phyloP scores from a whole-genome alignment of 805 yeast genomes.

The Cyberlindnera americana region DNA sequence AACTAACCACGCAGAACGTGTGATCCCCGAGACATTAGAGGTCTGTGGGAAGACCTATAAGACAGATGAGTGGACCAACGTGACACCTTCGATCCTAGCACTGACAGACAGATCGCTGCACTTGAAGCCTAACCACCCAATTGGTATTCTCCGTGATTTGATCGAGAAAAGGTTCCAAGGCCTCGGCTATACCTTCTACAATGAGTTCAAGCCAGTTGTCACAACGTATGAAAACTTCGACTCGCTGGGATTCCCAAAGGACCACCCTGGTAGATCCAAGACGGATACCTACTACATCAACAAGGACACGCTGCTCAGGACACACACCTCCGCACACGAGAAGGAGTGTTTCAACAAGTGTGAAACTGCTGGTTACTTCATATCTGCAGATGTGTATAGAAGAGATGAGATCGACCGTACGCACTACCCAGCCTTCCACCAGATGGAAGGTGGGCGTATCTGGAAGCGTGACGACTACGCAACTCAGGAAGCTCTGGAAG shows the following conservation, averaged over 20 bases:
- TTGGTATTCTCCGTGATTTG: slow-evolving; percentile 75
- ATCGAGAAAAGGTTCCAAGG: slow-evolving; percentile 65
- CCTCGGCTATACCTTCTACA: slow-evolving; percentile 73
- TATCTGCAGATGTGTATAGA: slow-evolving; percentile 93
- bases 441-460: slow-evolving; percentile 91
- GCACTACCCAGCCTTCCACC: slow-evolving; percentile 97
- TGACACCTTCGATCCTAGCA: slow-evolving; percentile 66
- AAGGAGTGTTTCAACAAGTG: slow-evolving; percentile 69
- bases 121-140: slow-evolving; percentile 73
- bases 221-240: slow-evolving; percentile 84
- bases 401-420: slow-evolving; percentile 94
- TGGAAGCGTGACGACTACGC: slow-evolving; percentile 57
- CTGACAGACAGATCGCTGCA: slow-evolving; percentile 74
- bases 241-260: slow-evolving; percentile 82
- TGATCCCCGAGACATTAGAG: slow-evolving; percentile 29
- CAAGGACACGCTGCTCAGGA: slow-evolving; percentile 66
- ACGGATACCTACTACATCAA: slow-evolving; percentile 93
- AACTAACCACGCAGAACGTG: slow-evolving; percentile 6
- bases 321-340: slow-evolving; percentile 98
- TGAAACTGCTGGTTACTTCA: slow-evolving; percentile 80
- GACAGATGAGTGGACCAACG: slow-evolving; percentile 81
- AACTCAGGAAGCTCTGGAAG: slow-evolving; percentile 33
- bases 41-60: slow-evolving; percentile 50
- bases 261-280: slow-evolving; percentile 90
- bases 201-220: slow-evolving; percentile 80